Evolutionary conservation across 805 yeast genomes (phyloP), one percentile per base, ranked within the genome.

Genomic region (Candida insectalens): DNA sequence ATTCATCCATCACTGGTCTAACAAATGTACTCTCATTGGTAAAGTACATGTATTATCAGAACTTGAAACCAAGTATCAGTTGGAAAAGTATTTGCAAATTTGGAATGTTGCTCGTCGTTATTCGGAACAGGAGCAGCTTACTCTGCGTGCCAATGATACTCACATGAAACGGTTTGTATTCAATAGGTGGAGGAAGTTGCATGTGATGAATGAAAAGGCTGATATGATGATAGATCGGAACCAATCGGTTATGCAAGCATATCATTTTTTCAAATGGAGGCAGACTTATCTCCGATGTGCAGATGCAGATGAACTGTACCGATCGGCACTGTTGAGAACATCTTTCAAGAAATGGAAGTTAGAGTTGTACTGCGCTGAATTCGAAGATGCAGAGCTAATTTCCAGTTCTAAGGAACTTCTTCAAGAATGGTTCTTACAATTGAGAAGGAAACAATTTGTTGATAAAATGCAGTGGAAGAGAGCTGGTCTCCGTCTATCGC

Each of bases 291-390:
- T 18, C 6, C 8, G 25, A 30, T 16, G 18, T 7, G 13, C 12
- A 15, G 14, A 15, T 12, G 29, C 35, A 2, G 30, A 32, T 13
- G 12, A 26, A 13, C 9, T 25, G 13, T 19, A 9, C 9, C 6
- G 25, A 6, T 18, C 9, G 19, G 10, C 13, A 7, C n/a, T 25
- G 6, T 8, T 19, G 15, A 16, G 13, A 6, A 10, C 12, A n/a
- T 18, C n/a, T 6, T 32, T 32, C 4, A 25, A 25, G n/a, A n/a
- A n/a, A 17, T 32, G 35, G 35, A 16, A 15, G 8, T 19, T 32
- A 16, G 13, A 32, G 14, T 19, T 25, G 22, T 13, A 22, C 10
- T 32, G 10, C 19, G 19, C 21, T 8, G 25, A 30, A n/a, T n/a
- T n/a, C n/a, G n/a, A n/a, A n/a, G n/a, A 19, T 19, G 18, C 18